Evolutionary conservation across 768 basidiomycete genomes (phyloP).

Genomic region (Russula griseocarnosa): DNA sequence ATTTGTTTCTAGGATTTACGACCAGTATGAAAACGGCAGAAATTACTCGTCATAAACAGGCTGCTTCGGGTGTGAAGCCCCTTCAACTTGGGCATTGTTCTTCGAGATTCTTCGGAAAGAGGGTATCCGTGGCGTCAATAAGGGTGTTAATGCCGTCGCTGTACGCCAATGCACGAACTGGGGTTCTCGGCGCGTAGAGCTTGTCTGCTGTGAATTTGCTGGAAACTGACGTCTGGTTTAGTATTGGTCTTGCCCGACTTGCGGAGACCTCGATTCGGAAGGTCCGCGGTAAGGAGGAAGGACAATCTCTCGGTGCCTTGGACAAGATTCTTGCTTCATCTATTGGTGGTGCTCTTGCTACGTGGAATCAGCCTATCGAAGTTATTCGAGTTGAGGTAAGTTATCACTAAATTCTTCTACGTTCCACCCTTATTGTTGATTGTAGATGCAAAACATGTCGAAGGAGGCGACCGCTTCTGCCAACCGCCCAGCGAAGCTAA

Average conservation of each 20-base stretch:
- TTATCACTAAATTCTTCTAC: constrained; percentile 8
- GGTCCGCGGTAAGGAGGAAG: constrained; percentile 71
- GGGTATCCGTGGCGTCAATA: constrained; percentile 95
- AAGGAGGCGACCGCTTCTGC: constrained; percentile 60
- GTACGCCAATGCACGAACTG: constrained; percentile 91
- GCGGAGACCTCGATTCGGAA: constrained; percentile 79
- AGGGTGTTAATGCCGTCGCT: constrained; percentile 95
- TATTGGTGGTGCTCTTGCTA: constrained; percentile 91
- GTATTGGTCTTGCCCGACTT: constrained; percentile 95
- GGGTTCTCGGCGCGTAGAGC: constrained; percentile 69
- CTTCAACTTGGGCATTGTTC: constrained; percentile 92
- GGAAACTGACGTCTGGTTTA: constrained; percentile 35
- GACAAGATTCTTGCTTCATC: constrained; percentile 90
- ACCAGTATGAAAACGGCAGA: constrained; percentile 99
- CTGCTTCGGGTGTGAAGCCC: constrained; percentile 79
- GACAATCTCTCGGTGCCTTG: constrained; percentile 63
- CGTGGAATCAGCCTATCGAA: constrained; percentile 99
- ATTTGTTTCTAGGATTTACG: constrained; percentile 72
- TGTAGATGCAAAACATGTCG: constrained; percentile 97
- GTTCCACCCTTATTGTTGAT: background rate
- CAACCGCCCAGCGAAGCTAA: constrained; percentile 87
- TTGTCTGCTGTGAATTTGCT: constrained; percentile 1
- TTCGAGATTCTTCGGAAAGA: constrained; percentile 91
- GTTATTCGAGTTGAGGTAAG: constrained; percentile 91
- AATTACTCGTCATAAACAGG: constrained; percentile 94